Evolutionary conservation across 1,139 yeast species (phyloP).

Genomic region (Starmera stellimalicola): DNA sequence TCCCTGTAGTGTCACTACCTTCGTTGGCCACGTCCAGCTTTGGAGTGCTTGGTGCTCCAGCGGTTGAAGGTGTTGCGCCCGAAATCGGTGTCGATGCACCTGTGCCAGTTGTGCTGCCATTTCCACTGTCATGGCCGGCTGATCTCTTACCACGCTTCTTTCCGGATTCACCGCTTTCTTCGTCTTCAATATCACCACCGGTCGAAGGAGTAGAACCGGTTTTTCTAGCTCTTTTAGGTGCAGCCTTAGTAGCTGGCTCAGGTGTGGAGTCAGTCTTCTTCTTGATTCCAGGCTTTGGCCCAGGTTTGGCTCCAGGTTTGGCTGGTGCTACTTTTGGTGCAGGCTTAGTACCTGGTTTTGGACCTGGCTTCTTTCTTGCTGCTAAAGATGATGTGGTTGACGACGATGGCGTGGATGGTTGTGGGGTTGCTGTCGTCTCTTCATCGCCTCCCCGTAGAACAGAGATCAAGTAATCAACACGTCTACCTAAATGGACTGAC

Average conservation of each 20-base stretch:
- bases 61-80: not conserved
- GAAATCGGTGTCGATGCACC: not conserved
- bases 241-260: constrained; percentile 1
- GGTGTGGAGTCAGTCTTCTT: constrained; percentile 9
- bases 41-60: not conserved
- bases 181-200: constrained; percentile 6
- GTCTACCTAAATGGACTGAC: constrained; percentile 86
- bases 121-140: no score
- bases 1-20: not conserved
- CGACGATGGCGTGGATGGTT: constrained; percentile 17
- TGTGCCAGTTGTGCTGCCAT: no score
- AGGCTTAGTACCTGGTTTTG: constrained; percentile 15
- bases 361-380: constrained; percentile 13
- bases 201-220: constrained; percentile 3
- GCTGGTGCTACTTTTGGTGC: constrained; percentile 2
- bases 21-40: constrained; percentile 4
- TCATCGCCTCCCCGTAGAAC: constrained; percentile 53
- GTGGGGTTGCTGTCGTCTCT: constrained; percentile 11
- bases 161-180: not conserved
- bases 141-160: not conserved
- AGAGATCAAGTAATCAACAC: constrained; percentile 77
- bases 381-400: constrained; percentile 10
- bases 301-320: constrained; percentile 3
- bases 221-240: constrained; percentile 5
- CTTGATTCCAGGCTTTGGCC: constrained; percentile 1